Evolutionary conservation across 176 grass and related monocot species (phyloP), one percentile per base, ranked within the genome.

Genomic region (Zea luxurians): DNA sequence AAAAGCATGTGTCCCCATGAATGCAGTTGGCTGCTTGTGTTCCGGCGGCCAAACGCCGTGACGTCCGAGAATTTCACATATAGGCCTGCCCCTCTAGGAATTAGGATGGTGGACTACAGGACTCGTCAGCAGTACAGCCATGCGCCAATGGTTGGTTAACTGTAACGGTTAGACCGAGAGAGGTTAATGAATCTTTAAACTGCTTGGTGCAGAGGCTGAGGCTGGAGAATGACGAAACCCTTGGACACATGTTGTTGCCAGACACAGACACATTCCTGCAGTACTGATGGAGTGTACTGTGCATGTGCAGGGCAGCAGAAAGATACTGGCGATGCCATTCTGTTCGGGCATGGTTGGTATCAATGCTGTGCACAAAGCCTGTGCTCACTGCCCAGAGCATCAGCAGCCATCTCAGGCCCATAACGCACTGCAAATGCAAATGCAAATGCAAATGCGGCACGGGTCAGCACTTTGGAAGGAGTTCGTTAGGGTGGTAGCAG

Each of bases 401-500:
- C 78, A 74, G 20, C 74, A 68, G 70, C 81, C 81, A 84, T 88
- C 75, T 37, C 18, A 37, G 45, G 37, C 64, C 81, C 80, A 83
- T 76, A 38, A 81, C 72, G 68, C 68, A 15, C 50, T 37, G 68
- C 55, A 79, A 55, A 45, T 71, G 46, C 55, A 83, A 64, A 45
- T 71, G 46, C 55, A 83, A 64, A 47, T 75, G 69, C 27, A 27
- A 27, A 47, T 75, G 69, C 64, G 73, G 76, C 70, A 79, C 16
- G 68, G 35, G 77, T 55, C 16, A 35, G 36, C 64, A 38, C 17
- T 15, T 17, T 34, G 68, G 57, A 2, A 41, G 49, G 79, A 73
- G 82, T 89, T 89, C 77, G 87, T 89, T 81, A 71, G 58, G 77
- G 13, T 66, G 77, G 63, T 47, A 4, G 64, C 61, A 70, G 48